These are phyloP conservation scores for Metarhizium rileyi DNA, from an alignment of 2,329 filamentous ascomycete species.

Conservation along the genomic window DNA sequence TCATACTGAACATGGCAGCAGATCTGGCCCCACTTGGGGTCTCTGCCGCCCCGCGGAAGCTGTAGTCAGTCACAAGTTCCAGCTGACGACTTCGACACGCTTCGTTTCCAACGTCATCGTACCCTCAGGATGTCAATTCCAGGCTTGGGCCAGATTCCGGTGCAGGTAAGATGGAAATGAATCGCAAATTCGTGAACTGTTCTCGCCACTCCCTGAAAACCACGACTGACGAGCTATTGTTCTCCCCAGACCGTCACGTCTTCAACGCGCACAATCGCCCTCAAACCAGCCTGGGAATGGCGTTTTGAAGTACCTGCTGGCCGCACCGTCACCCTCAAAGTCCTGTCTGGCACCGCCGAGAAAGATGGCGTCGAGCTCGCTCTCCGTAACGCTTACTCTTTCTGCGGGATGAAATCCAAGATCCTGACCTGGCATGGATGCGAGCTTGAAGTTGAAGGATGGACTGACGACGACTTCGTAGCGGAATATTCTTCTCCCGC, in stretches of 20 bases:
- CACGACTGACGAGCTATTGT: conserved; percentile 1
- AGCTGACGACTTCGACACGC: background rate
- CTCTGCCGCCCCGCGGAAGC: too few species aligned
- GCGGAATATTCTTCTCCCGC: conserved; percentile 58
- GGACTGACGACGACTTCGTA: conserved; percentile 41
- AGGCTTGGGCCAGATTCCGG: conserved; percentile 58
- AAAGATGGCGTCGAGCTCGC: conserved; percentile 93
- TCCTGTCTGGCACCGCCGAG: conserved; percentile 77
- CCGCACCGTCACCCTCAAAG: conserved; percentile 39
- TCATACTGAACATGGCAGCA: too few species aligned
- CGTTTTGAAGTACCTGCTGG: conserved; percentile 59
- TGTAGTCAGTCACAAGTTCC: too few species aligned
- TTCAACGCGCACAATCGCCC: conserved; percentile 36
- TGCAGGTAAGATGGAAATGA: conserved; percentile 36
- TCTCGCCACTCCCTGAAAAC: background rate
- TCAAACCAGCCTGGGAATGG: conserved; percentile 64
- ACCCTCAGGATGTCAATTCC: conserved; percentile 57
- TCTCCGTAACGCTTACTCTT: conserved; percentile 66
- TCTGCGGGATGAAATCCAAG: conserved; percentile 74
- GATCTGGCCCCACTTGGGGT: too few species aligned
- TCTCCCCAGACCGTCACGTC: conserved; percentile 24
- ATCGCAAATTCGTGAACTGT: background rate
- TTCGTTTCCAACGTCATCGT: conserved; percentile 12
- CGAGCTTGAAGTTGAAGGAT: conserved; percentile 65
- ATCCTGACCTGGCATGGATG: conserved; percentile 92